Percentiles rank a stretch among this genome's conserved stretches.
phyloP scores from a whole-genome alignment of 2,329 filamentous ascomycete species.

The Paracamarosporium sp. region DNA sequence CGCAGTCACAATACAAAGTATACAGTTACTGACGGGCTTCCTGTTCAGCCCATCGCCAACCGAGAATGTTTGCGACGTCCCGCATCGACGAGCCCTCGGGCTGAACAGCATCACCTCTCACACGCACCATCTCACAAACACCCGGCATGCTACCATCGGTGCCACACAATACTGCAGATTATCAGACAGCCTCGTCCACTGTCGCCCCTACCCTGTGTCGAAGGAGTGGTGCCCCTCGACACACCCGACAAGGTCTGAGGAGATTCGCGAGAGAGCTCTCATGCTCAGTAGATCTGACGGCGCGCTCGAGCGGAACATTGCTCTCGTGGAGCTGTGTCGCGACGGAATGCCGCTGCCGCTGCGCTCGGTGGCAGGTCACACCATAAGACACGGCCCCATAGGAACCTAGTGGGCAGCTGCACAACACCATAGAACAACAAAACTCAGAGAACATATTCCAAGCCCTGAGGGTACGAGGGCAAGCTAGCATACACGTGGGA shows the following conservation, averaged over 20 bases:
- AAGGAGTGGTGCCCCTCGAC: slow-evolving; percentile 13
- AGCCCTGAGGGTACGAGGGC: slow-evolving; percentile 8
- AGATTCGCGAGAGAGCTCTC: slow-evolving; percentile 26
- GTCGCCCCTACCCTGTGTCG: slow-evolving; percentile 9
- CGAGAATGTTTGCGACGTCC: slow-evolving; percentile 19
- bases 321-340: slow-evolving; percentile 12
- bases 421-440: slow-evolving; percentile 6
- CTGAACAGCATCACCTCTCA: slow-evolving; percentile 3
- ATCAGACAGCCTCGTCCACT: slow-evolving; percentile 20
- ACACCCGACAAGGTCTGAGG: slow-evolving; percentile 29
- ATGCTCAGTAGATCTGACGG: slow-evolving; percentile 17
- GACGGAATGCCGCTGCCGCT: slow-evolving; percentile 15
- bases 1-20: slow-evolving; percentile 15
- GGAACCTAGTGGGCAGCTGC: slow-evolving; percentile 17
- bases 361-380: slow-evolving; percentile 13
- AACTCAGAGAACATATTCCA: slow-evolving; percentile 11
- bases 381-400: slow-evolving; percentile 20
- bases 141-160: slow-evolving; percentile 19
- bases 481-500: not conserved
- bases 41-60: slow-evolving; percentile 14
- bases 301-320: slow-evolving; percentile 17
- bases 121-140: slow-evolving; percentile 13
- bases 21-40: slow-evolving; percentile 21
- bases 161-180: slow-evolving; percentile 19
- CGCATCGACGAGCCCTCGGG: slow-evolving; percentile 7